Evolutionary conservation across 1,139 yeast species (phyloP).

Genomic region (Blastobotrys aristatus): DNA sequence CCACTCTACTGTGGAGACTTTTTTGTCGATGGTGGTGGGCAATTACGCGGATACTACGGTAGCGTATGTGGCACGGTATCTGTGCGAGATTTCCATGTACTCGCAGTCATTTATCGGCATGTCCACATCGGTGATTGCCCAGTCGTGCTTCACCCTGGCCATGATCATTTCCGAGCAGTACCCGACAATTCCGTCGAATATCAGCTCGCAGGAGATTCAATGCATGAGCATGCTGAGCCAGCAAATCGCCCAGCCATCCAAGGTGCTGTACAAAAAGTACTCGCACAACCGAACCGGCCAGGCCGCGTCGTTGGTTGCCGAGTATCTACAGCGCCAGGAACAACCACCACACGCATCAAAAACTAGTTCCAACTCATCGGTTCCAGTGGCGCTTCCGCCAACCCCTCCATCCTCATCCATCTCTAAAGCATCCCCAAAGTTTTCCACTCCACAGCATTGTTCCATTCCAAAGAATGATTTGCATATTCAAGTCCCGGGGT

Average conservation of each 20-base stretch:
- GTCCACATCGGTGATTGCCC: conserved; percentile 59
- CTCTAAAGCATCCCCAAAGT: conserved; percentile 4
- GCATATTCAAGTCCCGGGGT: conserved; percentile 10
- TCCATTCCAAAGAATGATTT: conserved; percentile 15
- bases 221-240: conserved; percentile 34
- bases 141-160: conserved; percentile 67
- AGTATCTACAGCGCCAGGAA: conserved; percentile 8
- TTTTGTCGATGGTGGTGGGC: conserved; percentile 30
- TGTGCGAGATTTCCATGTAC: conserved; percentile 75
- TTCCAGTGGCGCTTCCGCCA: conserved; percentile 21
- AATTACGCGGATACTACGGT: conserved; percentile 26
- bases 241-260: conserved; percentile 33
- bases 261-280: conserved; percentile 37
- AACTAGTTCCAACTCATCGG: conserved; percentile 12
- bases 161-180: conserved; percentile 50
- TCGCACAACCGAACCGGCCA: conserved; percentile 14
- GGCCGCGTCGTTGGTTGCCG: conserved; percentile 14
- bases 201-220: conserved; percentile 25
- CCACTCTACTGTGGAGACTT: conserved; percentile 46
- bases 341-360: conserved; percentile 5
- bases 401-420: conserved; percentile 25
- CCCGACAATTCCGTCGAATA: conserved; percentile 28
- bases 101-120: conserved; percentile 61
- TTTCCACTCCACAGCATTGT: conserved; percentile 12
- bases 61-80: conserved; percentile 47